Evolutionary conservation across 257 asterid genomes (phyloP), one percentile per base, ranked within the genome.

Genomic region (Capsicum pubescens): DNA sequence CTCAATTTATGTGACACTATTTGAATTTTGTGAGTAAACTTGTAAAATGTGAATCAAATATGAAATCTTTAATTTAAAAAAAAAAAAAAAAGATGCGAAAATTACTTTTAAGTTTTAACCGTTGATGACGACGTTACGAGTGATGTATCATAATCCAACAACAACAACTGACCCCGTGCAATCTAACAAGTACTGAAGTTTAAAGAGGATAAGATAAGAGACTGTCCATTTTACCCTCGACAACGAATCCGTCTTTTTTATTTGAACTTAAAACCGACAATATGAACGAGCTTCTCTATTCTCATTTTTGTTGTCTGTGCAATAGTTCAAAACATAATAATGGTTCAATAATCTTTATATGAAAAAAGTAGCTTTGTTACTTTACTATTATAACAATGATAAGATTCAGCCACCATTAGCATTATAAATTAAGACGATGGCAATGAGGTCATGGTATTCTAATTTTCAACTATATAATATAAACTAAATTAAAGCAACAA

Each of bases 341-440:
- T 68, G 77, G 46, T 68, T 15, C 77, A 68, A 68, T 36, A 68
- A 15, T 39, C 21, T 68, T 36, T 36, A 36, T 39, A 39, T 68
- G 21, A 68, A 15, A 15, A 68, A 68, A 68, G 50, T 36, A 68
- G 77, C 13, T 68, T 14, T 68, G 50, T 39, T 39, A 68, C 77
- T 36, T 68, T 39, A 36, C 50, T 59, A 58, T 58, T 58, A 17
- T 58, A 15, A 39, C 72, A 66, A 66, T 67, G 48, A 67, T 67
- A 67, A 67, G 48, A 67, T 67, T 32, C 44, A 67, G 74, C 74
- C 74, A 67, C 74, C 74, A 7, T 67, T 32, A 35, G 1, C 74
- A 76, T 52, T 26, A 52, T 77, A 9, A 13, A 54, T 77, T 54
- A 77, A 54, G 42, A 77, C 17, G 32, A 50, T 21, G 35, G 3